These are phyloP conservation scores for Sporothrix euskadiensis DNA, from an alignment of 2,329 filamentous ascomycete genomes.

Conservation along the genomic window DNA sequence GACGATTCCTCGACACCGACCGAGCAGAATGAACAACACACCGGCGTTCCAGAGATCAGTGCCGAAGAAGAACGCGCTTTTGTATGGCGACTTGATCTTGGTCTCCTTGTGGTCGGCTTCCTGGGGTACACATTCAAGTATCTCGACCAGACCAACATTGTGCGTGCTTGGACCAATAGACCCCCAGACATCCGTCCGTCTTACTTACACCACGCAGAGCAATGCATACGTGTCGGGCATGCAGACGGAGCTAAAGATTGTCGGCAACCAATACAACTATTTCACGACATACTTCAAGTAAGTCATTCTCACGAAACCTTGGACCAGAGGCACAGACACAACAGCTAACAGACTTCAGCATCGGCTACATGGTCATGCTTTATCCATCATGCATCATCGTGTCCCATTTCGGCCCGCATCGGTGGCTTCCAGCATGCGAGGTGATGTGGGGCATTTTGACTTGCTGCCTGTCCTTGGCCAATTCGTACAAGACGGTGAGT, in stretches of 20 bases:
- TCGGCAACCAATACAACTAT: slow-evolving; percentile 45
- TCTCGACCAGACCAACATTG: slow-evolving; percentile 44
- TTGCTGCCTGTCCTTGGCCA: slow-evolving; percentile 24
- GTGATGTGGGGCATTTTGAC: slow-evolving; percentile 27
- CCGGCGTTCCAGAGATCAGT: background rate
- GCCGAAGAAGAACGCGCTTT: background rate
- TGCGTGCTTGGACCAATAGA: background rate
- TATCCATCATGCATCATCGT: slow-evolving; percentile 28
- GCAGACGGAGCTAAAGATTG: slow-evolving; percentile 48
- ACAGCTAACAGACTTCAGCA: background rate
- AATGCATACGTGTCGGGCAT: slow-evolving; percentile 53
- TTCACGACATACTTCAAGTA: slow-evolving; percentile 41
- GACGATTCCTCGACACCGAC: background rate
- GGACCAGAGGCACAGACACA: background rate
- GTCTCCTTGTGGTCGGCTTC: slow-evolving; percentile 41
- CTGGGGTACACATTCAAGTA: slow-evolving; percentile 49
- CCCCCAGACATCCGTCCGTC: background rate
- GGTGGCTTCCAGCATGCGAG: slow-evolving; percentile 22
- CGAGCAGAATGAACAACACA: background rate
- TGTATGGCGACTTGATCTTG: slow-evolving; percentile 26
- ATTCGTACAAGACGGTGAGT: slow-evolving; percentile 15
- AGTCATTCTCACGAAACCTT: background rate
- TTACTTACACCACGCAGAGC: slow-evolving; percentile 14
- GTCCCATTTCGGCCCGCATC: slow-evolving; percentile 24
- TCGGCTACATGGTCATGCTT: slow-evolving; percentile 30